phyloP scores from a whole-genome alignment of 2,329 filamentous ascomycete genomes.

The Aspergillus thermomutatus region DNA sequence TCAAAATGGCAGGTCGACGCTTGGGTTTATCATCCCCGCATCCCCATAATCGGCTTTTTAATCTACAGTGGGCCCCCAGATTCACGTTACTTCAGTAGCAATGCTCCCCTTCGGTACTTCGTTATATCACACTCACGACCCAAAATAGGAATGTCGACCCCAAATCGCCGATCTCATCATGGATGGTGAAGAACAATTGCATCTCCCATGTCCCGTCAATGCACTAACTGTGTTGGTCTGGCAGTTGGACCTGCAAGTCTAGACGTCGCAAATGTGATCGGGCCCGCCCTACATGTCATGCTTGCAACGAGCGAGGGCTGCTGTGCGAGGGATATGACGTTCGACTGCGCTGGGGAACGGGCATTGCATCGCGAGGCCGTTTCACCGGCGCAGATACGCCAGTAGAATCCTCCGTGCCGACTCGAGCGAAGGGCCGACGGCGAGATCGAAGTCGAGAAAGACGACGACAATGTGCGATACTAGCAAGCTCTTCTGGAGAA shows the following conservation, averaged over 20 bases:
- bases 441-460: constrained; percentile 22
- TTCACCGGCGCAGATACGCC: constrained; percentile 30
- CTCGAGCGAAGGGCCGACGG: constrained; percentile 22
- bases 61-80: neutral
- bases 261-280: constrained; percentile 28
- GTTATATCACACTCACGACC: neutral
- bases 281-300: constrained; percentile 21
- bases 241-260: constrained; percentile 30
- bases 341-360: constrained; percentile 28
- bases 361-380: constrained; percentile 30
- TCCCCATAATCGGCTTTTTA: neutral
- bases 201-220: no score
- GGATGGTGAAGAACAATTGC: constrained; percentile 14
- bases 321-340: constrained; percentile 31
- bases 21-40: constrained; percentile 12
- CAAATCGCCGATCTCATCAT: constrained; percentile 19
- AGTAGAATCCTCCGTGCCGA: constrained; percentile 19
- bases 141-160: constrained; percentile 27
- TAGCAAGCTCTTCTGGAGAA: neutral
- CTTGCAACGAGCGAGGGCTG: constrained; percentile 20
- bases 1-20: constrained; percentile 17
- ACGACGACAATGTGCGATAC: neutral
- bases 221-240: neutral
- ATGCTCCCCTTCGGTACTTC: no score
- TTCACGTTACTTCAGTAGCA: neutral